A percentile compares a stretch with the other conserved stretches of the same genome.
Conservation (phyloP, 2,329 filamentous ascomycete genomes). For the Curvularia sp. region DNA sequence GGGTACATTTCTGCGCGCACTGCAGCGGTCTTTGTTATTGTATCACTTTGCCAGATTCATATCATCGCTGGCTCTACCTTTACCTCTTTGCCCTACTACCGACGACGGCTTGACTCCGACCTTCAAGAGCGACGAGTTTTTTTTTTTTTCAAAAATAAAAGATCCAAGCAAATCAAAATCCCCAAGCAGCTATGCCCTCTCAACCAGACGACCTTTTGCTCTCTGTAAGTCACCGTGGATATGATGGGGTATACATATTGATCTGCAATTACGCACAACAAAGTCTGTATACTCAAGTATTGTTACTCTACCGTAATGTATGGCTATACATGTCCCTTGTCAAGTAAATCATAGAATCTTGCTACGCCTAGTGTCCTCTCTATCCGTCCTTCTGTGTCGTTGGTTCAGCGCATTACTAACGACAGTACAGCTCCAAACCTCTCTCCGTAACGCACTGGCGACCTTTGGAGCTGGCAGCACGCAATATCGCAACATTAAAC, state of each 20-base stretch:
- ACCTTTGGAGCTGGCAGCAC: constrained; percentile 44
- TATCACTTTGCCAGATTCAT: neutral
- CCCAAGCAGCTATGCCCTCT: constrained; percentile 26
- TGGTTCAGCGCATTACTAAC: constrained; percentile 1
- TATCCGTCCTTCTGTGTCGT: neutral
- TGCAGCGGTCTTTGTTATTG: too few species aligned
- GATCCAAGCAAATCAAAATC: neutral
- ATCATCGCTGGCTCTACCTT: neutral
- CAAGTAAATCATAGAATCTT: neutral
- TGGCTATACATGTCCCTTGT: too few species aligned
- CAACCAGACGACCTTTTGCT: constrained; percentile 39
- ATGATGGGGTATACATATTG: neutral
- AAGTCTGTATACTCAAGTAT: neutral
- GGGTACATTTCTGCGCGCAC: too few species aligned
- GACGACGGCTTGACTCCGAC: neutral
- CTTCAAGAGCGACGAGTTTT: neutral
- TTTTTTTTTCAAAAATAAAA: neutral
- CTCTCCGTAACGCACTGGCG: constrained; percentile 44
- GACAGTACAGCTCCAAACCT: constrained; percentile 40
- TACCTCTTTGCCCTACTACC: neutral
- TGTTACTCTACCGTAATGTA: neutral
- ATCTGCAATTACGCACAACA: neutral
- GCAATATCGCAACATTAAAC: constrained; percentile 43
- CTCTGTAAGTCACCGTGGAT: constrained; percentile 28
- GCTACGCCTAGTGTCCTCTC: neutral